Base-by-base conservation (phyloP, 2,329 filamentous ascomycete species). In the Corniculantispora saksenae region DNA sequence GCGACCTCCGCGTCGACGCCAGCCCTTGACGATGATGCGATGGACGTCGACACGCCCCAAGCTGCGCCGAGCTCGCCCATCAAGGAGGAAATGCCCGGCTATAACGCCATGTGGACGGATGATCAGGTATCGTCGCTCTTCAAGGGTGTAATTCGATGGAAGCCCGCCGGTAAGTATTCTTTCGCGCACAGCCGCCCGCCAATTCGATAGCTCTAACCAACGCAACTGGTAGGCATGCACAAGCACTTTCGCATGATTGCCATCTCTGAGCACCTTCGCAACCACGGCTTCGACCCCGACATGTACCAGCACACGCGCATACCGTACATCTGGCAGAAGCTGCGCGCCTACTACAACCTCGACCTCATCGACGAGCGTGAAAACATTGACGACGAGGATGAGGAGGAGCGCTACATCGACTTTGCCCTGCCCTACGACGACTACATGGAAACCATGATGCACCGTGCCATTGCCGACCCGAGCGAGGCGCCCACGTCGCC, bases 221-320 rank as follows among this genome's bases (percentile, higher is more conserved):
- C 32, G 23, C 13, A 4, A 29, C 10, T n/a, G 6, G 9, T 12
- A 92, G 92, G 93, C 67, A 91, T 97, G 84, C 93, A 97, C 80
- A 96, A 94, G 76, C 93, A 97, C 77, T 97, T 97, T 75, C 90
- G 92, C 66, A 94, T 97, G 84, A 88, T 97, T 68, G 89, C 92
- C 10, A 92, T 97, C 66, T 90, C 90, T 53, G 89, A 94, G 70
- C 87, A 92, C 70, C 81, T 96, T 67, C 88, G 90, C 69, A 92
- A 91, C 70, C 91, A 94, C 76, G 93, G 93, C 72, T 90, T 91
- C 74, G 85, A 93, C 76, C 86, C 90, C 60, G 83, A 90, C 72
- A 71, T 86, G 69, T 81, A 88, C 70, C 85, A 86, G 19, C 95
- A 99, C 79, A 97, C 93, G 48, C 90, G 91, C 66, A 95, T 97